Evolutionary conservation across 345 rosid species (phyloP).

Genomic region (Trapa bicornis): DNA sequence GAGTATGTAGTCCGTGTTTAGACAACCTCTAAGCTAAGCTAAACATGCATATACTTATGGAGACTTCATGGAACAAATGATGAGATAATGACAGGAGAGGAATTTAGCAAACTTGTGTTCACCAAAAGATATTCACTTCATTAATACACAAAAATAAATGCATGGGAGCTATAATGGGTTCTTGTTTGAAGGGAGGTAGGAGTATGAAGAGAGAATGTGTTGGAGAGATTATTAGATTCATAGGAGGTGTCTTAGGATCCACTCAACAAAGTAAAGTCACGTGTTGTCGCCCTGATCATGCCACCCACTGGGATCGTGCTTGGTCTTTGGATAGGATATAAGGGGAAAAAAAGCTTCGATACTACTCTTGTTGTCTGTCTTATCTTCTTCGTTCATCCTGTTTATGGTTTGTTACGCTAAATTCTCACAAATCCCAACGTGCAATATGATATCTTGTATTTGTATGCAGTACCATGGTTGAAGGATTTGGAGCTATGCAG

Average conservation of each 20-base stretch:
- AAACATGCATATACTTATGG: background rate
- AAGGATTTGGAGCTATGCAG: background rate
- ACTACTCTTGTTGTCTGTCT: conserved; percentile 20
- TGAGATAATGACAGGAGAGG: too few relatives aligned
- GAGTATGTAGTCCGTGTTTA: background rate
- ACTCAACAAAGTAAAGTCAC: conserved; percentile 39
- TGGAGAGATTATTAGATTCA: background rate
- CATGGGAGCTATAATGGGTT: background rate
- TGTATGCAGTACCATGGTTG: background rate
- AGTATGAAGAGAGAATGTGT: background rate
- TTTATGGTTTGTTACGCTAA: conserved; percentile 95
- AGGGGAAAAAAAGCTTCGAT: background rate
- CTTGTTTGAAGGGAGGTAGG: background rate
- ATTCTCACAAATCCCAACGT: conserved; percentile 69
- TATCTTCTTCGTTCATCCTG: conserved; percentile 20
- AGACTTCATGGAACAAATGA: background rate
- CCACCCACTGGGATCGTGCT: conserved; percentile 8
- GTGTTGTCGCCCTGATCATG: conserved; percentile 6
- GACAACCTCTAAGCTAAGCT: conserved; percentile 5
- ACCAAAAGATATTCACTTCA: background rate
- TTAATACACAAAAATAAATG: background rate
- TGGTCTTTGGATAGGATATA: background rate
- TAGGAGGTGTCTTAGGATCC: conserved; percentile 23
- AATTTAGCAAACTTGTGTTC: background rate
- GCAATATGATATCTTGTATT: conserved; percentile 4